Percentiles rank a stretch among this genome's conserved stretches.
phyloP scores from a whole-genome alignment of 2,329 filamentous ascomycete species.

The Neurospora sp. region DNA sequence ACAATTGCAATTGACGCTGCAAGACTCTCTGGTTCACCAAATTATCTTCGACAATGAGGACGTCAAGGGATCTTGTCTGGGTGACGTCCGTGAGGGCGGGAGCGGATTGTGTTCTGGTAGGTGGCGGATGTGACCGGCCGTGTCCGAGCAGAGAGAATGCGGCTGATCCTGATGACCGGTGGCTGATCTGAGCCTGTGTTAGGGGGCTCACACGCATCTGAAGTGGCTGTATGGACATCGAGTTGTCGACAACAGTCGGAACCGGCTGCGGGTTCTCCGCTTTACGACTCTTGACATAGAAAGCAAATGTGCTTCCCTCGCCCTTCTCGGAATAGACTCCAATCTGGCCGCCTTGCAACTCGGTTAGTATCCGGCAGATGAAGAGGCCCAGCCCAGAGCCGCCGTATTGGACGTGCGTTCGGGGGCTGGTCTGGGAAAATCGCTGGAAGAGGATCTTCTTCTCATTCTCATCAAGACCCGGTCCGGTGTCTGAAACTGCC shows the following conservation, averaged over 20 bases:
- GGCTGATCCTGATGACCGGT: not conserved
- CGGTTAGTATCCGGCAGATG: conserved; percentile 66
- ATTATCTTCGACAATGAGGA: conserved; percentile 60
- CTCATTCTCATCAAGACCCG: conserved; percentile 60
- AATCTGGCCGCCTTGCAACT: conserved; percentile 70
- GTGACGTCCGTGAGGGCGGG: conserved; percentile 13
- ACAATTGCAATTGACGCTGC: conserved; percentile 50
- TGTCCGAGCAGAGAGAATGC: not conserved
- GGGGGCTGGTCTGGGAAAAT: conserved; percentile 68
- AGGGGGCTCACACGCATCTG: not conserved
- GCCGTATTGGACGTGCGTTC: conserved; percentile 69
- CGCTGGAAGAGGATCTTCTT: conserved; percentile 66
- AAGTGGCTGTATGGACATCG: conserved; percentile 13
- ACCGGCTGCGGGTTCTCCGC: conserved; percentile 10
- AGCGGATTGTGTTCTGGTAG: not conserved
- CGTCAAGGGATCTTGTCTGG: conserved; percentile 34
- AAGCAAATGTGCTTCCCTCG: conserved; percentile 64
- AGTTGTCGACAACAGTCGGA: conserved; percentile 17
- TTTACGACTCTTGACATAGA: conserved; percentile 62
- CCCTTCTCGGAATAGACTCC: conserved; percentile 59
- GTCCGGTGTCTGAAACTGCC: conserved; percentile 61
- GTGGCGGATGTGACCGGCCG: not conserved
- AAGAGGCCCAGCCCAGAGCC: conserved; percentile 70
- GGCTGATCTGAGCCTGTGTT: not conserved
- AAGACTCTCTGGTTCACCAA: conserved; percentile 57